phyloP scores from a whole-genome alignment of 805 yeast genomes.

The Dipodascus geniculatus region DNA sequence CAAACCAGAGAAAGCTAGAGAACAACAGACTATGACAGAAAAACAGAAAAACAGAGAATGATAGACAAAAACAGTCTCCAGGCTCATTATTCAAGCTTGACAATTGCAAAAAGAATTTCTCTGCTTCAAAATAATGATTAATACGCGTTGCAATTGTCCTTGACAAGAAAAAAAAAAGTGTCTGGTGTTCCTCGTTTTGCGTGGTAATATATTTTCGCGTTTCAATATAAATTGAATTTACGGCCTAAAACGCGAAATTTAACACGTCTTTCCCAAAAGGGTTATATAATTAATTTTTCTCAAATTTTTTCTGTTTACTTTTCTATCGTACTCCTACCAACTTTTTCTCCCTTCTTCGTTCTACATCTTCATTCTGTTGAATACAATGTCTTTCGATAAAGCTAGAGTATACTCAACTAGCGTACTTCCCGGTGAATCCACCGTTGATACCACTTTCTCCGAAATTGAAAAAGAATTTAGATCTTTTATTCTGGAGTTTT shows the following conservation, averaged over 20 bases:
- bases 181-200: no score
- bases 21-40: no score
- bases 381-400: conserved; percentile 29
- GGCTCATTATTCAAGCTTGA: no score
- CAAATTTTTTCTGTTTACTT: background rate
- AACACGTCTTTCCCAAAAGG: background rate
- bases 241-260: background rate
- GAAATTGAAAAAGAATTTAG: conserved; percentile 39
- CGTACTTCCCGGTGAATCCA: conserved; percentile 76
- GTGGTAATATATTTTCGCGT: background rate
- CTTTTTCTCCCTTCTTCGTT: background rate
- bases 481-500: conserved; percentile 72
- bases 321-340: background rate
- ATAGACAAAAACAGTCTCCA: no score
- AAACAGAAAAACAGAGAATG: no score
- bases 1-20: no score
- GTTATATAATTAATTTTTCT: background rate
- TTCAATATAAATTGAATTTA: background rate
- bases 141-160: no score
- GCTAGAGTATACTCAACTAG: conserved; percentile 41
- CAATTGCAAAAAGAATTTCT: no score
- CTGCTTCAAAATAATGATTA: no score
- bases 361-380: background rate
- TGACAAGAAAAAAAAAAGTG: no score
- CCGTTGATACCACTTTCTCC: conserved; percentile 31